Conservation (phyloP, 805 yeast species). For the Metschnikowia chrysomelidarum region DNA sequence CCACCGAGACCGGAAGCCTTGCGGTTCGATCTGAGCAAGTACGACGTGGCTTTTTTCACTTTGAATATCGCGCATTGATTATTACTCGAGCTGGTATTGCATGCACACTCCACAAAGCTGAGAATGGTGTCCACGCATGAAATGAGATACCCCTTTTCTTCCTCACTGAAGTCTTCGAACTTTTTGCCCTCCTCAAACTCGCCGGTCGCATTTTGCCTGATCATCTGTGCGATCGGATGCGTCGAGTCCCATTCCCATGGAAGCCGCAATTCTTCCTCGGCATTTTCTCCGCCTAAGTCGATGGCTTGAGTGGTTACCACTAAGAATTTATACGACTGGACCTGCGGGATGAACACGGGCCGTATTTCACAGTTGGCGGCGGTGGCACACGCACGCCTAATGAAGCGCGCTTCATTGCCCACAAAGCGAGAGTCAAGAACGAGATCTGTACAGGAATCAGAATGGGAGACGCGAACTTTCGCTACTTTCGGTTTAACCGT, state of each 20-base stretch:
- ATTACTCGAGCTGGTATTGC: slow-evolving; percentile 39
- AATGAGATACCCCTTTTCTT: slow-evolving; percentile 54
- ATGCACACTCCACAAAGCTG: slow-evolving; percentile 63
- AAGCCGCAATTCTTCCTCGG: slow-evolving; percentile 64
- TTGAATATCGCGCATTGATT: slow-evolving; percentile 56
- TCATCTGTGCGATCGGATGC: slow-evolving; percentile 69
- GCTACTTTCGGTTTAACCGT: slow-evolving; percentile 50
- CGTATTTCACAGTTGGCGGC: slow-evolving; percentile 69
- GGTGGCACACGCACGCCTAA: slow-evolving; percentile 63
- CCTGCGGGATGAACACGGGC: slow-evolving; percentile 45
- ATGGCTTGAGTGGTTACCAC: slow-evolving; percentile 58
- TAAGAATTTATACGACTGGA: slow-evolving; percentile 45
- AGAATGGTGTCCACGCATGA: slow-evolving; percentile 62
- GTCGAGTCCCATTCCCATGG: slow-evolving; percentile 86
- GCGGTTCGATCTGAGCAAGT: slow-evolving; percentile 57
- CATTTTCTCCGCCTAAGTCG: slow-evolving; percentile 23
- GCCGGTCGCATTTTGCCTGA: slow-evolving; percentile 24
- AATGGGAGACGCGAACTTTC: slow-evolving; percentile 18
- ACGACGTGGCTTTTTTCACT: slow-evolving; percentile 60
- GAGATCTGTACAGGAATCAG: slow-evolving; percentile 25
- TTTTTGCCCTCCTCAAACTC: slow-evolving; percentile 30
- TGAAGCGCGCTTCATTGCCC: slow-evolving; percentile 74
- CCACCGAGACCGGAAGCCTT: slow-evolving; percentile 44
- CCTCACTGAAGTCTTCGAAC: slow-evolving; percentile 54
- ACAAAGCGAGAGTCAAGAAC: slow-evolving; percentile 75